Conservation (phyloP, 2,329 filamentous ascomycete species). For the Colletotrichum trifolii region DNA sequence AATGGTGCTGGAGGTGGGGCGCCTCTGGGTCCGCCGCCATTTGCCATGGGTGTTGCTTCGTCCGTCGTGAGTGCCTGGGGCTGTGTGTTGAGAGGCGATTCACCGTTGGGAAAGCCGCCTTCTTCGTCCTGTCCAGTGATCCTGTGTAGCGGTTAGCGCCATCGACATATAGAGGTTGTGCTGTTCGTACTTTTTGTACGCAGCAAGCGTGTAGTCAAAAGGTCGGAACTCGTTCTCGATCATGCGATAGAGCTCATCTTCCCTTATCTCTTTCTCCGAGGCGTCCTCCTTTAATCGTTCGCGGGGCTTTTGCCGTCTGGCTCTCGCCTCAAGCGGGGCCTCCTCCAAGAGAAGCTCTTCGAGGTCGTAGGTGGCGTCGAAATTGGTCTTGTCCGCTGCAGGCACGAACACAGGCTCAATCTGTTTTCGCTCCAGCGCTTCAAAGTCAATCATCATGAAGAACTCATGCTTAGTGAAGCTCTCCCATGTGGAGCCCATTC, state of each 20-base stretch:
- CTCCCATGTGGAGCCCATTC: conserved; percentile 88
- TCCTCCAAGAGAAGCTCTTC: conserved; percentile 95
- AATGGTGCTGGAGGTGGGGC: conserved; percentile 27
- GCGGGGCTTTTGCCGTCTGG: conserved; percentile 91
- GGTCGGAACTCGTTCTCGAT: conserved; percentile 95
- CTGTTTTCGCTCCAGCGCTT: conserved; percentile 83
- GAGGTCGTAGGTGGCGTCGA: conserved; percentile 97
- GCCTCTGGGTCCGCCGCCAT: conserved; percentile 36
- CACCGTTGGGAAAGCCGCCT: conserved; percentile 27
- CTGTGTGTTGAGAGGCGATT: conserved; percentile 1
- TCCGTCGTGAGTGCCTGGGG: conserved; percentile 65
- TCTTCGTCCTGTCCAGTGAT: conserved; percentile 32
- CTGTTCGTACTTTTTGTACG: conserved; percentile 75
- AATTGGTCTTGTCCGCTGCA: conserved; percentile 98
- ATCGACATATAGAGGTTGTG: neutral
- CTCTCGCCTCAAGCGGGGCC: conserved; percentile 91
- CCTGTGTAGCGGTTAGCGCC: conserved; percentile 28
- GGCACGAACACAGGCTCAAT: conserved; percentile 92
- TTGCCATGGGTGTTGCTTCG: conserved; percentile 53
- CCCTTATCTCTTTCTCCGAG: conserved; percentile 91
- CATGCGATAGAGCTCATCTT: conserved; percentile 92
- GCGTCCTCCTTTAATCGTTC: conserved; percentile 94
- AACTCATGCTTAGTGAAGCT: conserved; percentile 90
- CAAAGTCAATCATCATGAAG: conserved; percentile 88
- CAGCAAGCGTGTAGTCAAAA: conserved; percentile 91